Percentiles rank a stretch among this genome's conserved stretches.
Conservation (phyloP, 148 eudicot species). For the Hydrangea macrophylla region DNA sequence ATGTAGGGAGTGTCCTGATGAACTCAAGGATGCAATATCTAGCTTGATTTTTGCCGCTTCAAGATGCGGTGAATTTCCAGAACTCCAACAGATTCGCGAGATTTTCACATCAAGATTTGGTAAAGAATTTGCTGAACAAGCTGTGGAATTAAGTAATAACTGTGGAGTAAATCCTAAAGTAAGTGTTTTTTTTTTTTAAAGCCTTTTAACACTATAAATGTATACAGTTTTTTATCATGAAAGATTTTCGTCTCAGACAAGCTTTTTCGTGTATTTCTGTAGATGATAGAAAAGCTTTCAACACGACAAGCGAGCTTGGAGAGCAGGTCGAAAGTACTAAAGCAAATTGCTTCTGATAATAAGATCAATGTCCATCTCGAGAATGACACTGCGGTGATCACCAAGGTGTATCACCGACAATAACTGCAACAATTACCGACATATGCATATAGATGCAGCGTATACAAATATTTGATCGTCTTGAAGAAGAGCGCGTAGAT, state of each 20-base stretch:
- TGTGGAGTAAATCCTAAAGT: slow-evolving; percentile 47
- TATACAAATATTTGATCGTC: neutral
- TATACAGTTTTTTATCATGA: neutral
- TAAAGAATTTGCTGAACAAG: slow-evolving; percentile 36
- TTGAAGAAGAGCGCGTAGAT: too few species aligned
- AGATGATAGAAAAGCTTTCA: slow-evolving; percentile 44
- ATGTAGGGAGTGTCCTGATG: slow-evolving; percentile 51
- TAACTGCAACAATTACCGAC: neutral
- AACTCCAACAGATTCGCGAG: slow-evolving; percentile 44
- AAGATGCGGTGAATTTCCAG: slow-evolving; percentile 58
- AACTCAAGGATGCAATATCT: slow-evolving; percentile 46
- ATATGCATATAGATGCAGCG: neutral
- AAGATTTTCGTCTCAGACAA: neutral
- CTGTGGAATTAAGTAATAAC: slow-evolving; percentile 37
- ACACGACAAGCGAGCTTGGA: slow-evolving; percentile 40
- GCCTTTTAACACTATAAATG: neutral
- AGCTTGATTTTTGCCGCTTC: slow-evolving; percentile 59
- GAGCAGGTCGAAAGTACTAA: slow-evolving; percentile 27
- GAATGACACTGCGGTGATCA: slow-evolving; percentile 8
- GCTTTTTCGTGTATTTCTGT: neutral
- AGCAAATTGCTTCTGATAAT: slow-evolving; percentile 39
- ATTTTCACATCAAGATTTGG: slow-evolving; percentile 44
- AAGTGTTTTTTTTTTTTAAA: neutral
- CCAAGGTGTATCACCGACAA: slow-evolving; percentile 8
- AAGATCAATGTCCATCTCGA: slow-evolving; percentile 28